Percentiles rank a stretch among this genome's conserved stretches.
These are phyloP conservation scores for Lodderomyces metapsilosis DNA, from an alignment of 1,139 yeast genomes.

Conservation along the genomic window DNA sequence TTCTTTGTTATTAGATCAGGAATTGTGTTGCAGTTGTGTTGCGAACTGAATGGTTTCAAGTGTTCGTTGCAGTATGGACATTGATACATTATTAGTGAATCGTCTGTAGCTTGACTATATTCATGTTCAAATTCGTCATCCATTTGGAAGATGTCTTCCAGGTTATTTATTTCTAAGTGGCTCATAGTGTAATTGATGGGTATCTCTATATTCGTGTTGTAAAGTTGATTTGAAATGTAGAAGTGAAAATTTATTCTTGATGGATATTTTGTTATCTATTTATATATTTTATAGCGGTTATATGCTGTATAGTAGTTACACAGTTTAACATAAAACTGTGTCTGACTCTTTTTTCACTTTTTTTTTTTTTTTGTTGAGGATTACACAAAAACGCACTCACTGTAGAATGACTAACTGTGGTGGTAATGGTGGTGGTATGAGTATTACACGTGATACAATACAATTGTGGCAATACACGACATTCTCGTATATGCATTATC, in stretches of 20 bases:
- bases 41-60: neutral
- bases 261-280: neutral
- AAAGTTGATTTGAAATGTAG: too few relatives aligned
- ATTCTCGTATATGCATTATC: neutral
- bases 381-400: conserved; percentile 1
- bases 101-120: neutral
- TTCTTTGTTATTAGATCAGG: conserved; percentile 13
- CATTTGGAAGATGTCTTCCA: conserved; percentile 1
- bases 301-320: neutral
- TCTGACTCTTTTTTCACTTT: neutral
- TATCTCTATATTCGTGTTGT: neutral
- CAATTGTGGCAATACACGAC: neutral
- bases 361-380: neutral
- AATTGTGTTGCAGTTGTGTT: neutral
- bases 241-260: too few relatives aligned
- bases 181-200: neutral
- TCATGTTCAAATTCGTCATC: neutral
- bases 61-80: conserved; percentile 1
- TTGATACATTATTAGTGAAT: conserved; percentile 1
- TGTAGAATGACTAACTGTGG: too few relatives aligned
- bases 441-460: neutral
- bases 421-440: neutral
- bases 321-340: neutral
- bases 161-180: neutral
- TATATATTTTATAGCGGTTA: neutral